These are phyloP conservation scores for Postia placenta DNA, from an alignment of 768 basidiomycete genomes.

Conservation along the genomic window DNA sequence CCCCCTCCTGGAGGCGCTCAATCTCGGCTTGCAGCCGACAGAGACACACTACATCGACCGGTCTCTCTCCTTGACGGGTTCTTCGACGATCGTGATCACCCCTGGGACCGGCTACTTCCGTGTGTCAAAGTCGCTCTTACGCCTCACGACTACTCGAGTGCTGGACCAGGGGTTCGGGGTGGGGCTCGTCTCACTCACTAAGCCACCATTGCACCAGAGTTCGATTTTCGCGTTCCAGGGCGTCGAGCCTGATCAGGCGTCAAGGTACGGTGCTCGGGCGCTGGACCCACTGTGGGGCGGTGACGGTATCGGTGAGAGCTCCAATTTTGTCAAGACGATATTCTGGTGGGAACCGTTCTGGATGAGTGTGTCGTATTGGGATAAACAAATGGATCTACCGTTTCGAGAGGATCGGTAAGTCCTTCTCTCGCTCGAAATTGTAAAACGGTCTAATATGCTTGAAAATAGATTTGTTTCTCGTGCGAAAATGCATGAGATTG, in stretches of 20 bases:
- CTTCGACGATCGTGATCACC: slow-evolving; percentile 78
- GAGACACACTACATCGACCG: slow-evolving; percentile 96
- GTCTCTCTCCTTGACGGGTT: slow-evolving; percentile 84
- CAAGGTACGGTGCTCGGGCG: slow-evolving; percentile 39
- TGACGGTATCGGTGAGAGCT: slow-evolving; percentile 39
- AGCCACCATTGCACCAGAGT: slow-evolving; percentile 88
- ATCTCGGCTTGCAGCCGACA: slow-evolving; percentile 85
- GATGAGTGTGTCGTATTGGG: slow-evolving; percentile 80
- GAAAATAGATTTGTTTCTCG: slow-evolving; percentile 87
- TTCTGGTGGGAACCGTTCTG: slow-evolving; percentile 94
- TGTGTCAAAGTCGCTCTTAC: slow-evolving; percentile 83
- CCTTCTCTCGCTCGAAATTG: neutral
- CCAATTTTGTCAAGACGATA: slow-evolving; percentile 38
- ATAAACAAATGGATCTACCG: slow-evolving; percentile 80
- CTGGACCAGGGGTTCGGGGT: slow-evolving; percentile 89
- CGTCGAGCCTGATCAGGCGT: slow-evolving; percentile 51
- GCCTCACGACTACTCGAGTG: slow-evolving; percentile 89
- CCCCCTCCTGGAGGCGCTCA: slow-evolving; percentile 91
- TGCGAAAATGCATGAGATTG: slow-evolving; percentile 96
- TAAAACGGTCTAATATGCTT: neutral
- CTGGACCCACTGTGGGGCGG: slow-evolving; percentile 75
- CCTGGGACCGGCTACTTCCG: slow-evolving; percentile 93
- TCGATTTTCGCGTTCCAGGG: slow-evolving; percentile 89
- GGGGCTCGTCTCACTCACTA: slow-evolving; percentile 83
- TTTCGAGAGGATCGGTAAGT: slow-evolving; percentile 72